Percentiles rank a stretch among this genome's conserved stretches.
Conservation (phyloP, 352 stramenopile genomes). For the Phytophthora palmivora region DNA sequence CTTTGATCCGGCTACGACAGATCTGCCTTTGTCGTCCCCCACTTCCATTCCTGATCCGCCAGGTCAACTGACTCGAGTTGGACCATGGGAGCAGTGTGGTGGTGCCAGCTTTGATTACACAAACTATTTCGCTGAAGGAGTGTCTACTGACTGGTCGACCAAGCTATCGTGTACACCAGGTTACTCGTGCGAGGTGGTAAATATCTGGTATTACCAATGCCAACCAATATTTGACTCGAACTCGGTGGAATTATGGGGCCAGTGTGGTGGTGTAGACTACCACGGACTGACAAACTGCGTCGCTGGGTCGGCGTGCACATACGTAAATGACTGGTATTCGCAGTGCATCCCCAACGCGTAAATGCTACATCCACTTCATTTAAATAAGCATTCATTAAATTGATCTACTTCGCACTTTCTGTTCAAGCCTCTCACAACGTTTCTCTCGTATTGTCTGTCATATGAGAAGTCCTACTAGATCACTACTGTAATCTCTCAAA, state of each 20-base stretch:
- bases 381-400: too few species aligned
- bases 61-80: neutral
- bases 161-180: conserved; percentile 33
- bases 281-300: conserved; percentile 1
- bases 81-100: conserved; percentile 40
- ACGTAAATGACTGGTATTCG: conserved; percentile 50
- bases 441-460: too few species aligned
- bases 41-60: neutral
- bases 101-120: conserved; percentile 40
- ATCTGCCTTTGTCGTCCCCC: neutral
- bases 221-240: conserved; percentile 16
- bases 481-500: too few species aligned
- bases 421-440: too few species aligned
- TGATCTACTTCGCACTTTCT: too few species aligned
- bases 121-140: conserved; percentile 21
- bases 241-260: conserved; percentile 34
- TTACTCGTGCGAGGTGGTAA: conserved; percentile 43
- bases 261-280: conserved; percentile 29
- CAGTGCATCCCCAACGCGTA: conserved; percentile 44
- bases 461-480: too few species aligned
- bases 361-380: too few species aligned
- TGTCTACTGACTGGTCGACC: conserved; percentile 17
- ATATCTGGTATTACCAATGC: conserved; percentile 50
- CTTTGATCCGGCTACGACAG: neutral
- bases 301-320: conserved; percentile 35